Conservation (phyloP, 495 filamentous ascomycete species). For the Penicillium crystallinum region DNA sequence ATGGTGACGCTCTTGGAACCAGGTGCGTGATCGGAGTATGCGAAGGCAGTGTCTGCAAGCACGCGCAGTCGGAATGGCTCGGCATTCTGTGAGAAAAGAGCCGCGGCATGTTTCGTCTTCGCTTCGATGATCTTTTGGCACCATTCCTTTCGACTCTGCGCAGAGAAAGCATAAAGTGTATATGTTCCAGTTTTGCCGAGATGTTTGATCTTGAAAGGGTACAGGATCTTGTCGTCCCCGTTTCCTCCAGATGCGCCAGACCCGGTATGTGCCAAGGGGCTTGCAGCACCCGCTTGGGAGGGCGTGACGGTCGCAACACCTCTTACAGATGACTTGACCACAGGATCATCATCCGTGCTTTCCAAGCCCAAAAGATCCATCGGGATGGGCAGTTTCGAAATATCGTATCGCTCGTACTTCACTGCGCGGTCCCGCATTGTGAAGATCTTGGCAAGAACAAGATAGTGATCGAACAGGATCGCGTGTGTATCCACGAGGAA, state of each 20-base stretch:
- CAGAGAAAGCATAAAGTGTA: conserved; percentile 75
- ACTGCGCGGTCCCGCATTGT: conserved; percentile 59
- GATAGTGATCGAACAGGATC: conserved; percentile 92
- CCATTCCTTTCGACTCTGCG: conserved; percentile 77
- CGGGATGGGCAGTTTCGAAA: conserved; percentile 92
- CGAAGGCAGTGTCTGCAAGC: conserved; percentile 88
- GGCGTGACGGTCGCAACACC: conserved; percentile 59
- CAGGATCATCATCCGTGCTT: conserved; percentile 83
- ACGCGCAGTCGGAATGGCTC: conserved; percentile 92
- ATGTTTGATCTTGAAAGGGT: conserved; percentile 94
- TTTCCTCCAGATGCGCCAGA: conserved; percentile 52
- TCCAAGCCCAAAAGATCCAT: conserved; percentile 95
- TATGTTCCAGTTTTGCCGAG: conserved; percentile 80
- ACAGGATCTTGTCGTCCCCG: conserved; percentile 78
- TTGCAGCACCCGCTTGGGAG: conserved; percentile 42
- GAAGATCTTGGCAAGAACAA: conserved; percentile 84
- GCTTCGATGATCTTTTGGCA: conserved; percentile 89
- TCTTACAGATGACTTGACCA: conserved; percentile 72
- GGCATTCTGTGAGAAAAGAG: conserved; percentile 85
- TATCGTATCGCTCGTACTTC: conserved; percentile 86
- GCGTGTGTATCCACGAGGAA: conserved; percentile 93
- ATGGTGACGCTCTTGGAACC: conserved; percentile 59
- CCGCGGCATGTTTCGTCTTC: conserved; percentile 85
- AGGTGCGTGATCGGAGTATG: conserved; percentile 59
- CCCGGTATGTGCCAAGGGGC: conserved; percentile 58